Evolutionary conservation across 768 basidiomycete species (phyloP).

Genomic region (Leccinum imitatum): DNA sequence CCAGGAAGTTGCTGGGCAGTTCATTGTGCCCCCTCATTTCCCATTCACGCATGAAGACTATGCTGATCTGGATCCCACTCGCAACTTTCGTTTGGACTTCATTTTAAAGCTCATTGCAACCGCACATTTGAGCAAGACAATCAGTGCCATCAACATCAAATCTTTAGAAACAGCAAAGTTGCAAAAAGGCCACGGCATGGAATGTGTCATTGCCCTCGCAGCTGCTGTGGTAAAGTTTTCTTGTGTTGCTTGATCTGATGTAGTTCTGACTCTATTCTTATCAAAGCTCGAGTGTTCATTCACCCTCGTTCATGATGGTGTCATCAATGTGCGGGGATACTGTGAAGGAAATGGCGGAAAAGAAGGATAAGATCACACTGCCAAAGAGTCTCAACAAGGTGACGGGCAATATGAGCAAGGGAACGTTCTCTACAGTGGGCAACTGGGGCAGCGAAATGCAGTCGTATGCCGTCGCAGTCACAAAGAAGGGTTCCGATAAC

Average conservation of each 20-base stretch:
- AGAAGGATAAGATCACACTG: slow-evolving; percentile 3
- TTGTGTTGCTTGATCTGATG: neutral
- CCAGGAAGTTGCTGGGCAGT: neutral
- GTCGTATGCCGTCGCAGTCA: neutral
- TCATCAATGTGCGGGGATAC: neutral
- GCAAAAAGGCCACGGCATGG: neutral
- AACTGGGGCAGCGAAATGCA: slow-evolving; percentile 3
- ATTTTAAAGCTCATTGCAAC: neutral
- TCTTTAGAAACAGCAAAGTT: neutral
- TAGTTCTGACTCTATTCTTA: neutral
- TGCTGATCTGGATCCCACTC: neutral
- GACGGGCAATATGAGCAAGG: slow-evolving; percentile 8
- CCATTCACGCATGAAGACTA: slow-evolving; percentile 3
- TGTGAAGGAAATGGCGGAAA: slow-evolving; percentile 6
- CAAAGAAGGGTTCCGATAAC: neutral
- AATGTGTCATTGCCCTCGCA: neutral
- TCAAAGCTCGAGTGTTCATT: slow-evolving; percentile 2
- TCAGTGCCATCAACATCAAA: neutral
- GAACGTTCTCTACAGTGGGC: neutral
- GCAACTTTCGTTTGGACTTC: slow-evolving; percentile 2
- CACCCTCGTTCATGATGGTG: neutral
- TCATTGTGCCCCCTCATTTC: neutral
- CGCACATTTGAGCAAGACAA: slow-evolving; percentile 2
- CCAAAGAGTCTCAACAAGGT: slow-evolving; percentile 5
- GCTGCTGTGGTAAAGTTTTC: neutral